Evolutionary conservation across 352 stramenopile genomes (phyloP).

Genomic region (Pythium phragmiticola): DNA sequence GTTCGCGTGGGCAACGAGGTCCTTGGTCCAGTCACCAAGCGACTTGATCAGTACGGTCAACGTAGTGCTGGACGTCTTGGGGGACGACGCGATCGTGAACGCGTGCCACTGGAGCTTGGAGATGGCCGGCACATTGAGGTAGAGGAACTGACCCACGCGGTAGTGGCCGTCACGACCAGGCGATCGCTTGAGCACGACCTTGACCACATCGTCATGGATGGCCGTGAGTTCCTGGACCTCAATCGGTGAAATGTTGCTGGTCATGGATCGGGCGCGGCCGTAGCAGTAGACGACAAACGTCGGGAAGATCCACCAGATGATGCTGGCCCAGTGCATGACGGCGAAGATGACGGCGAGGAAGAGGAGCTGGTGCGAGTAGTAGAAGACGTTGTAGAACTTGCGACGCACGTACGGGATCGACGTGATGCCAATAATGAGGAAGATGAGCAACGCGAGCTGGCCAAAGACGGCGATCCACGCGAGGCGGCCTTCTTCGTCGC

Average conservation of each 20-base stretch:
- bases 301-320: slow-evolving; percentile 38
- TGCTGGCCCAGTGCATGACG: slow-evolving; percentile 38
- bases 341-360: slow-evolving; percentile 37
- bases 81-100: no score
- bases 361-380: no score
- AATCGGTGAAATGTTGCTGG: slow-evolving; percentile 29
- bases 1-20: slow-evolving; percentile 30
- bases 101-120: no score
- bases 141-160: slow-evolving; percentile 40
- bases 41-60: no score
- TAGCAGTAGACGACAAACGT: slow-evolving; percentile 39
- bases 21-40: slow-evolving; percentile 37
- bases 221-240: slow-evolving; percentile 26
- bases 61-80: no score
- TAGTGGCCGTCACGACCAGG: slow-evolving; percentile 24
- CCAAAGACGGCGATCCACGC: slow-evolving; percentile 39
- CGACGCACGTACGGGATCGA: slow-evolving; percentile 40
- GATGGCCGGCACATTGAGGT: slow-evolving; percentile 47
- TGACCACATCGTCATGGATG: slow-evolving; percentile 29
- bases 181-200: slow-evolving; percentile 35
- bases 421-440: slow-evolving; percentile 33
- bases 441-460: slow-evolving; percentile 33
- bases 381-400: no score
- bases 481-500: no score
- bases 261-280: slow-evolving; percentile 29